Conservation (phyloP, 768 basidiomycete genomes). For the Rhizopogon sp. region DNA sequence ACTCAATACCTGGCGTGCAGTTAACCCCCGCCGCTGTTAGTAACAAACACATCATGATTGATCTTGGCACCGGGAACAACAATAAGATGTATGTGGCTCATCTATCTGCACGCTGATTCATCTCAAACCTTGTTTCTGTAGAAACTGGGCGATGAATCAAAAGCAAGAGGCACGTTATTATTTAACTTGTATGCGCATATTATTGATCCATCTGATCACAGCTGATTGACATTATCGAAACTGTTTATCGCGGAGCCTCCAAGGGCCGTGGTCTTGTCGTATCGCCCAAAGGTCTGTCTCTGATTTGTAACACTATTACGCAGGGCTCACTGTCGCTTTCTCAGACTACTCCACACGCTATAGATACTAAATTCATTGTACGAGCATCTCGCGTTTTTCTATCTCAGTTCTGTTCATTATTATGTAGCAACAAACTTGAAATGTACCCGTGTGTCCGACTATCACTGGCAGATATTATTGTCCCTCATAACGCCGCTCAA, state of each 20-base stretch:
- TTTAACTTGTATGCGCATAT: not conserved
- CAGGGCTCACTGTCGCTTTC: not conserved
- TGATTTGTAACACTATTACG: not conserved
- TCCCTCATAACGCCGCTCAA: no score
- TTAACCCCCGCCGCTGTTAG: slow-evolving; percentile 32
- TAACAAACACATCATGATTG: slow-evolving; percentile 99
- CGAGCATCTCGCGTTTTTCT: not conserved
- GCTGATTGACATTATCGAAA: slow-evolving; percentile 98
- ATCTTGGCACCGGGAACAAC: slow-evolving; percentile 98
- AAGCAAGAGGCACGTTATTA: slow-evolving; percentile 79
- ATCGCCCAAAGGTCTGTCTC: slow-evolving; percentile 78
- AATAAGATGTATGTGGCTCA: slow-evolving; percentile 83
- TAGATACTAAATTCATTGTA: slow-evolving; percentile 45
- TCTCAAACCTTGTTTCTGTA: slow-evolving; percentile 21
- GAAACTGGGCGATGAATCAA: slow-evolving; percentile 99
- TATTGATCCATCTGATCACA: slow-evolving; percentile 21
- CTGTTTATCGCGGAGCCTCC: slow-evolving; percentile 95
- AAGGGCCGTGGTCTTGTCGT: slow-evolving; percentile 98
- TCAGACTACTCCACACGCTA: slow-evolving; percentile 81
- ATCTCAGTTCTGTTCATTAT: no score
- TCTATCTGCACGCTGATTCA: not conserved
- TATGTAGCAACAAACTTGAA: no score
- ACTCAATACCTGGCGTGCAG: not conserved
- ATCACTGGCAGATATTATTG: no score
- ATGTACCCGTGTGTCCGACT: not conserved